Base-by-base conservation (phyloP, 2,329 filamentous ascomycete genomes). In the Colletotrichum theobromicola region DNA sequence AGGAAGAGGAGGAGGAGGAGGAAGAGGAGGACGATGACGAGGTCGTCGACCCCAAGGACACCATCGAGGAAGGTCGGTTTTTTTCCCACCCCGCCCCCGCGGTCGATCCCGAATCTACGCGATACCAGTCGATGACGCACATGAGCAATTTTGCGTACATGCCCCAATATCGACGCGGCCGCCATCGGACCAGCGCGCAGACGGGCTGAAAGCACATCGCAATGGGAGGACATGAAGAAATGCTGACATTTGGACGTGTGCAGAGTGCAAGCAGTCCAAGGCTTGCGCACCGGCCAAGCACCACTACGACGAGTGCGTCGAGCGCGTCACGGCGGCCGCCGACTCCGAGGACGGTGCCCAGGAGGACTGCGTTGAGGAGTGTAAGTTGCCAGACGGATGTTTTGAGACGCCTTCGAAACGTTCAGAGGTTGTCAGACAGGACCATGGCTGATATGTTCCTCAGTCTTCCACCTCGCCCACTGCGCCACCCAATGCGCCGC, bases 311-410 rank as follows among this genome's bases (percentile, higher is more conserved):
- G 95, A 98, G 88, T 99, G 97, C 86, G 95, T 96, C 80, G 96
- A 98, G 91, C 95, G 97, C 81, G 97, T 99, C 80, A 95, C 93
- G 76, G 82, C 82, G 75, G 84, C 86, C 78, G 81, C 89, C 80
- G 92, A 95, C 82, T 91, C 93, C 80, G 90, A 93, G 78, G 92
- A 93, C 80, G 93, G 89, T 70, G 88, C 93, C 81, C 92, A 94
- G 82, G 97, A 99, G 91, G 96, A 98, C 89, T 99, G 97, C 82
- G 95, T 98, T 79, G 97, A 99, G 90, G 97, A 99, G 90, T 99
- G 97, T 98, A 94, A 87, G 96, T 92, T 24, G 24, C 7, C 3
- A 60, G 26, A 8, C 28, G 28, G 30, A 32, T 21, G 3, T n/a
- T 28, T 10, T 15, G 7, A 12, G 2, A 13, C 26, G 24, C 24